Percentiles rank a stretch among this genome's conserved stretches.
phyloP scores from a whole-genome alignment of 2,329 filamentous ascomycete species.

The Erysiphe pulchra region DNA sequence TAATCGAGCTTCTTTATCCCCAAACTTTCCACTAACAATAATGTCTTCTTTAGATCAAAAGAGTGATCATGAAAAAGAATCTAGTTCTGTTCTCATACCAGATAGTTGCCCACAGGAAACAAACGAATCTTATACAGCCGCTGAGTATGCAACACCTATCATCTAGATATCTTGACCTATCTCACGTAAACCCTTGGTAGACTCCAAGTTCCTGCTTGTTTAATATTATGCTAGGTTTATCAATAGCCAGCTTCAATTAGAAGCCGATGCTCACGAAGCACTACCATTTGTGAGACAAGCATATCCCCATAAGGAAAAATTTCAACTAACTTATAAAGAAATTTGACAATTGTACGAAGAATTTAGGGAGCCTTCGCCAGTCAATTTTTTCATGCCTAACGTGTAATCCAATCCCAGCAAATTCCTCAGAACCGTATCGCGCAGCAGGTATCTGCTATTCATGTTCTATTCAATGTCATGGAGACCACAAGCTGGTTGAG shows the following conservation, averaged over 20 bases:
- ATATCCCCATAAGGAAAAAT: neutral
- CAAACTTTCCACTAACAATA: too few relatives aligned
- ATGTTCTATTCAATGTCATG: constrained; percentile 89
- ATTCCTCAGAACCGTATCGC: constrained; percentile 33
- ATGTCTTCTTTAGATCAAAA: too few relatives aligned
- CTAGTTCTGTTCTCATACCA: too few relatives aligned
- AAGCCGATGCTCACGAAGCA: constrained; percentile 84
- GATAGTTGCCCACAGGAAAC: constrained; percentile 18
- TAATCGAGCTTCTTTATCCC: too few relatives aligned
- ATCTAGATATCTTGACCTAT: neutral
- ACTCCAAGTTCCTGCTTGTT: neutral
- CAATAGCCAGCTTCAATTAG: constrained; percentile 64
- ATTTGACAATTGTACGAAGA: constrained; percentile 78
- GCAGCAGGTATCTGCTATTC: constrained; percentile 83
- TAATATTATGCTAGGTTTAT: constrained; percentile 37
- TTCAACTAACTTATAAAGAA: constrained; percentile 26
- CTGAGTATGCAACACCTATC: constrained; percentile 11
- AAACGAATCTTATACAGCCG: constrained; percentile 26
- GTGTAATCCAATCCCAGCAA: constrained; percentile 57
- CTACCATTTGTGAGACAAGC: constrained; percentile 52
- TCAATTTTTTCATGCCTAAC: constrained; percentile 80
- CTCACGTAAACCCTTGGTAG: neutral
- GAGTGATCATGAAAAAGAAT: too few relatives aligned
- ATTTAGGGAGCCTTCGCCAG: constrained; percentile 71
- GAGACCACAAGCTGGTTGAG: constrained; percentile 82